phyloP scores from a whole-genome alignment of 352 stramenopile species.

The Phytophthora palmivora region DNA sequence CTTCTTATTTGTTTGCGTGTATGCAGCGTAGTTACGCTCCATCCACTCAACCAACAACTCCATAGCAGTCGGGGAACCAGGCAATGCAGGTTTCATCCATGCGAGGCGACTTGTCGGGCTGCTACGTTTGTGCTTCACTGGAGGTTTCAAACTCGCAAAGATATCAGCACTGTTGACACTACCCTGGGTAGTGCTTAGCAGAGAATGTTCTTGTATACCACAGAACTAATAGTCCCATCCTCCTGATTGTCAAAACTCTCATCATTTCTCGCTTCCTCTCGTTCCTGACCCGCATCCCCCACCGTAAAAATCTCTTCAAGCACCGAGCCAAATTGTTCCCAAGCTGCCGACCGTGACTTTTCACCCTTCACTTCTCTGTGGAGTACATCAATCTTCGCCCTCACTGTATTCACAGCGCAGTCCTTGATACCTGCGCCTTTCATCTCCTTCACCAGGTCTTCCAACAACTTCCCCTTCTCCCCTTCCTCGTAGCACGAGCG shows the following conservation, averaged over 20 bases:
- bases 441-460: slow-evolving; percentile 30
- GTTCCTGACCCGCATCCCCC: slow-evolving; percentile 27
- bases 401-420: slow-evolving; percentile 32
- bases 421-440: slow-evolving; percentile 30
- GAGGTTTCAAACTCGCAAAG: slow-evolving; percentile 3
- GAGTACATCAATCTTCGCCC: slow-evolving; percentile 35
- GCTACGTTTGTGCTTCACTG: slow-evolving; percentile 18
- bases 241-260: slow-evolving; percentile 3
- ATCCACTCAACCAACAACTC: slow-evolving; percentile 36
- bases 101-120: slow-evolving; percentile 24
- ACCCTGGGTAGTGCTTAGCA: not conserved
- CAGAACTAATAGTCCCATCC: not conserved
- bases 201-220: not conserved
- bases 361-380: slow-evolving; percentile 34
- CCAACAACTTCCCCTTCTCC: slow-evolving; percentile 32
- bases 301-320: slow-evolving; percentile 42
- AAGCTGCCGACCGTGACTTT: slow-evolving; percentile 31
- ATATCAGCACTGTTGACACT: not conserved
- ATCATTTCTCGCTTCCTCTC: slow-evolving; percentile 6
- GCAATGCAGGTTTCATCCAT: slow-evolving; percentile 34
- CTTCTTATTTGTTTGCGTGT: slow-evolving; percentile 37
- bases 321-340: slow-evolving; percentile 37
- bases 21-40: slow-evolving; percentile 21
- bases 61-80: slow-evolving; percentile 28
- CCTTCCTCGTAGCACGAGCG: slow-evolving; percentile 19